Conservation (phyloP, 495 filamentous ascomycete genomes). For the Podospora didyma region DNA sequence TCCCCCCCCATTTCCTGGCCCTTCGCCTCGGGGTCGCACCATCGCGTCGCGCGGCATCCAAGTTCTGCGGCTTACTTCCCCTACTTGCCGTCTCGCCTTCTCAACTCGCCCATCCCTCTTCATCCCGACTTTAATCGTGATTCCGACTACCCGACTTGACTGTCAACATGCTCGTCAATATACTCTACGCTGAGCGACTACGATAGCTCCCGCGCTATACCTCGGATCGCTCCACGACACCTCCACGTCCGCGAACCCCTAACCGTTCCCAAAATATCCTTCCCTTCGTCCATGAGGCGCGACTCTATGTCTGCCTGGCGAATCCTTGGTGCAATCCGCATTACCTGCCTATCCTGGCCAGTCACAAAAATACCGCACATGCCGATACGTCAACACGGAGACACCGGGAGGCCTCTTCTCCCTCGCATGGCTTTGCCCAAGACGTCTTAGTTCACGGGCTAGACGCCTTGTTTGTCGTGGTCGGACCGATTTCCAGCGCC, state of each 20-base stretch:
- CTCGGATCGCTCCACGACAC: background rate
- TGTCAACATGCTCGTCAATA: too few species aligned
- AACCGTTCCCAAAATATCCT: too few species aligned
- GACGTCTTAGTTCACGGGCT: background rate
- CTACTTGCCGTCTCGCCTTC: too few species aligned
- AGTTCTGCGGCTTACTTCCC: too few species aligned
- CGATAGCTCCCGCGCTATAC: too few species aligned
- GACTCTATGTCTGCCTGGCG: slow-evolving; percentile 1
- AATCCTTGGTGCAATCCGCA: slow-evolving; percentile 4
- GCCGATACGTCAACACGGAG: background rate
- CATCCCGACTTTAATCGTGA: too few species aligned
- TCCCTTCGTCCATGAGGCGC: background rate
- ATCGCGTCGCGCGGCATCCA: too few species aligned
- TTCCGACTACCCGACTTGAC: too few species aligned
- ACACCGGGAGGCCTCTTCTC: background rate
- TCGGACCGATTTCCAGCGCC: background rate
- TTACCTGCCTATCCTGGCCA: background rate
- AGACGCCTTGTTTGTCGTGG: slow-evolving; percentile 1
- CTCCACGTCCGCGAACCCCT: slow-evolving; percentile 1
- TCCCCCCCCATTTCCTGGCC: too few species aligned
- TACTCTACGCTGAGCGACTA: too few species aligned
- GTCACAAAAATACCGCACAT: slow-evolving; percentile 2
- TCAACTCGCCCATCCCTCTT: too few species aligned
- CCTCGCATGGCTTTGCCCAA: background rate
- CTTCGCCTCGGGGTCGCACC: too few species aligned